Evolutionary conservation across 2,329 filamentous ascomycete species (phyloP), one percentile per base, ranked within the genome.

Genomic region (Aureobasidium vineae): DNA sequence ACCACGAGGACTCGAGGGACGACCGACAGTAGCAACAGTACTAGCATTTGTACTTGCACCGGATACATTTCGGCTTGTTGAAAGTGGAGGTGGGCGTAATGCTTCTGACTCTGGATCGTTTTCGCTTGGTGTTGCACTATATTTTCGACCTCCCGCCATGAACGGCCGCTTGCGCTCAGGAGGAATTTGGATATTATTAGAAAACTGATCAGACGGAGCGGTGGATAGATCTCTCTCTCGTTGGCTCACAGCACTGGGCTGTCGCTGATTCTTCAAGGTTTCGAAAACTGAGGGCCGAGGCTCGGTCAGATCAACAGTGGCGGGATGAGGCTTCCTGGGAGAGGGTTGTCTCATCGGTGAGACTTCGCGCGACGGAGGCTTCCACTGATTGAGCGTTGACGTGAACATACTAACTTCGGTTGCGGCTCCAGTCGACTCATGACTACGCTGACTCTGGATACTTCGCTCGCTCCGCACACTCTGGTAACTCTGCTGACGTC

Each of bases 121-220:
- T 5, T 47, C 50, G 38, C 52, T 65, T 28, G 60, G 52, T 15
- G 57, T 31, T 5, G 66, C 64, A 28, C 53, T 66, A 16, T 66
- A 54, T 26, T 66, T 45, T 7, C 83, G 76, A 8, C 47, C 60
- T 26, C 84, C 82, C 67, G 88, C 84, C 86, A 90, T 89, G 0
- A 87, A 86, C 1, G 88, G 88, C 57, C 88, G 79, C 74, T 83
- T 87, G 68, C 88, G 81, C 70, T 89, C 87, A 0, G 88, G 88
- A 1, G 75, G 74, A 36, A 66, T 67, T 43, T 68, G 69, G 6
- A 66, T 41, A 15, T 28, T 45, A 26, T 60, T 33, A 5, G 63
- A n/a, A n/a, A 28, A 49, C 7, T 36, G 31, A 15, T 56, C 49
- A 38, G 47, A 16, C 57, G 61, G n/a, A 61, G 59, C 19, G 45